phyloP scores from a whole-genome alignment of 2,329 filamentous ascomycete genomes.

The Aspergillus amoenus region DNA sequence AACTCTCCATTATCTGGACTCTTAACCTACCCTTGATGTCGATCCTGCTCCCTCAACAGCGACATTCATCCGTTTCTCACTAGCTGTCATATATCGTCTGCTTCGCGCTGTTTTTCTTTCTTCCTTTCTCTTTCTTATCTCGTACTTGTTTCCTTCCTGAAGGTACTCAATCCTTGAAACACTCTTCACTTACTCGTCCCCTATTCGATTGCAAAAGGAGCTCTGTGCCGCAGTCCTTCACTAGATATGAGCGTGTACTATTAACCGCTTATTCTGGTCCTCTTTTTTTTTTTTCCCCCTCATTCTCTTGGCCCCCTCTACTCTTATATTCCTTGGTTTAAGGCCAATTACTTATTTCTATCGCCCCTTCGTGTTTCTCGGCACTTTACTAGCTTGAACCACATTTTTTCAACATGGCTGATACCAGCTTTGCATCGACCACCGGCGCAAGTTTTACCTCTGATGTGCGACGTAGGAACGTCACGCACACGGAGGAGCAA shows the following conservation, averaged over 20 bases:
- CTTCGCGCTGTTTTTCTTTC: background rate
- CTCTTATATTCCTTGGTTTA: conserved; percentile 13
- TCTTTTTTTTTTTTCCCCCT: background rate
- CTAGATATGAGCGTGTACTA: conserved; percentile 16
- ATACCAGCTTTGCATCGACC: conserved; percentile 31
- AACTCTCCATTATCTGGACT: conserved; percentile 19
- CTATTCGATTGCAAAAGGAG: conserved; percentile 8
- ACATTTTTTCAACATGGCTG: conserved; percentile 28
- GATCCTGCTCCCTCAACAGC: conserved; percentile 7
- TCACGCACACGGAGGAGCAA: conserved; percentile 31
- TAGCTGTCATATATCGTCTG: background rate
- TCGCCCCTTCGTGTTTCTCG: conserved; percentile 8
- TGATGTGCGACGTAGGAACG: conserved; percentile 45
- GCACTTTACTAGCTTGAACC: background rate
- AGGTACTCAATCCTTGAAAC: background rate
- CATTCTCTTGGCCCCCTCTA: conserved; percentile 8
- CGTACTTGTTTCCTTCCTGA: background rate
- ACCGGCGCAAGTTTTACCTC: conserved; percentile 34
- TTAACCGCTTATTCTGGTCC: conserved; percentile 9
- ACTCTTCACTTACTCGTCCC: background rate
- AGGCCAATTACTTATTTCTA: background rate
- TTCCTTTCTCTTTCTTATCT: no score
- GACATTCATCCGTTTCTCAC: background rate
- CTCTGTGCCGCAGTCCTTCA: conserved; percentile 2
- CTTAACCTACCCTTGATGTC: background rate